Evolutionary conservation across 2,329 filamentous ascomycete genomes (phyloP), one percentile per base, ranked within the genome.

Genomic region (Fusarium sp.): DNA sequence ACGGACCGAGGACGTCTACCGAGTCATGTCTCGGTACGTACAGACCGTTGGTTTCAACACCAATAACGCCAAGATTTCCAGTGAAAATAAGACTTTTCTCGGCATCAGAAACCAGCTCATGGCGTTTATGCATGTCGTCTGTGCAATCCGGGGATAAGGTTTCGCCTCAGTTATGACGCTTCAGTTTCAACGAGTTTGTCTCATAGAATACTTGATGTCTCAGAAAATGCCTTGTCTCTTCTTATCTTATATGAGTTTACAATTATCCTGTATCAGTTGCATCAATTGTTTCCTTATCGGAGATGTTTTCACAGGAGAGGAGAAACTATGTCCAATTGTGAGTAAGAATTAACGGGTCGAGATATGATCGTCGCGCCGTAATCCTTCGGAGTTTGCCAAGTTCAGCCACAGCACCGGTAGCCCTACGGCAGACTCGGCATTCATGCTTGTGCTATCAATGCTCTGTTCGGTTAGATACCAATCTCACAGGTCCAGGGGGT

Each of bases 401-500:
- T 44, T 30, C 10, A 13, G 15, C 15, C 15, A 13, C 11, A 25
- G 2, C 4, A 15, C 18, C 22, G 2, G 41, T 24, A 44, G 44
- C 25, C 22, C 18, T 29, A 41, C 34, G 47, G 60, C n/a, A 41
- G 15, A 24, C 1, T 34, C 48, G 58, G 58, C 47, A 47, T 29
- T 56, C 11, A 12, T 32, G 20, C 32, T n/a, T 44, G 47, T 13
- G 12, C 6, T 49, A 34, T 34, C 20, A 32, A 38, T 44, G 9
- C 61, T 56, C 2, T 5, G n/a, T 56, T n/a, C 0, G 62, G 48
- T 41, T 43, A 47, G 46, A 29, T 10, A 11, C 12, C 22, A 47
- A 63, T 63, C 41, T 63, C 49, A 7, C 8, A 29, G 9, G 29
- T 20, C 45, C 62, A 51, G 40, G 62, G 48, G 58, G 12, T 22